A percentile compares a stretch with the other conserved stretches of the same genome.
phyloP scores from a whole-genome alignment of 805 yeast species.

The Barnettozyma californica region DNA sequence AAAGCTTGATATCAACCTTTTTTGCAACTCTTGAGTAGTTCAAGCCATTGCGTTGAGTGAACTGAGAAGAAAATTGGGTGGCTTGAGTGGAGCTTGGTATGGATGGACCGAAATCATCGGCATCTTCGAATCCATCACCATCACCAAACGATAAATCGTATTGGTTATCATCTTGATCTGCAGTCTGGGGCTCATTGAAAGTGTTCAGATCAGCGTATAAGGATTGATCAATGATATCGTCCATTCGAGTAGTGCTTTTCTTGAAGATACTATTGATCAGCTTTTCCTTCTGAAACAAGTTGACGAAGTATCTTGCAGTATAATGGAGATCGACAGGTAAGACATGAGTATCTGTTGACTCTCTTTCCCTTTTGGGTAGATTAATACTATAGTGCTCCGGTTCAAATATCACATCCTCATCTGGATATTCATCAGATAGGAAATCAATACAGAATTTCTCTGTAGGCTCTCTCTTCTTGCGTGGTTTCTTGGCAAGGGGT shows the following conservation, averaged over 20 bases:
- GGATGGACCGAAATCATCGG: conserved; percentile 27
- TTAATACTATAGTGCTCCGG: conserved; percentile 22
- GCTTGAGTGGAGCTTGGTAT: conserved; percentile 13
- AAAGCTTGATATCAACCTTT: conserved; percentile 67
- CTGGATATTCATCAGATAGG: conserved; percentile 22
- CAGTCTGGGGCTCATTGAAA: conserved; percentile 27
- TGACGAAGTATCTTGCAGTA: conserved; percentile 61
- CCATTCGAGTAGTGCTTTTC: conserved; percentile 19
- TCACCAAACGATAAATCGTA: conserved; percentile 23
- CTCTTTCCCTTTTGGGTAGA: conserved; percentile 38
- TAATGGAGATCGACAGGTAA: conserved; percentile 74
- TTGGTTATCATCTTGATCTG: conserved; percentile 30
- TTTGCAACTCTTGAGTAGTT: conserved; percentile 70
- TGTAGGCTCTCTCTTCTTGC: conserved; percentile 23
- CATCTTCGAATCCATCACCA: conserved; percentile 28
- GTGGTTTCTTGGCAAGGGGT: conserved; percentile 5
- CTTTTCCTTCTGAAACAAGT: conserved; percentile 63
- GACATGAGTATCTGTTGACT: conserved; percentile 39
- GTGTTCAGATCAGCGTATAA: conserved; percentile 58
- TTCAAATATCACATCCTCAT: conserved; percentile 38
- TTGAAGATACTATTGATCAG: conserved; percentile 34
- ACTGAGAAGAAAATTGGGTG: conserved; percentile 19
- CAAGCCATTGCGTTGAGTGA: conserved; percentile 30
- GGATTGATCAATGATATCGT: conserved; percentile 50
- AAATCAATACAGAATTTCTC: conserved; percentile 40